Evolutionary conservation across 768 basidiomycete genomes (phyloP), one percentile per base, ranked within the genome.

Genomic region (Hemileccinum rubropunctum): DNA sequence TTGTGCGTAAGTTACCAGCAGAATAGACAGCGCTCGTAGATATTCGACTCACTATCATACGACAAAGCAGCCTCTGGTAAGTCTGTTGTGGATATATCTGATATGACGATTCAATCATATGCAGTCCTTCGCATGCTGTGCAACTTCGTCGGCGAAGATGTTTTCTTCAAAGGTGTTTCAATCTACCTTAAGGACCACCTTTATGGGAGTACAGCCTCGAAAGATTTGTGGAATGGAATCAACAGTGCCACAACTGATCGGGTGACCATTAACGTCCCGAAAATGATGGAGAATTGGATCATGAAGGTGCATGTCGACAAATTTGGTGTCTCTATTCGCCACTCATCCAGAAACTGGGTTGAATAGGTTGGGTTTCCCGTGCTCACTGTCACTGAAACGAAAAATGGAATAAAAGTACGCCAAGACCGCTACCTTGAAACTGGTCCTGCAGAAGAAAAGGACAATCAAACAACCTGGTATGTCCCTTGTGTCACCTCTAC

Each of bases 401-500:
- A 74, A 1, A 79, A 77, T 38, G 86, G 86, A 10, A 83, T 99
- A 58, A 77, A 75, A 48, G 76, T 98, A 47, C 82, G 84, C 30
- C 97, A 98, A 70, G 90, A 97, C 64, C 79, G 97, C 17, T 98
- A 97, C 79, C 73, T 98, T 41, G 87, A 91, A 63, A 88, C 86
- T 0, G 95, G 93, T 0, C 79, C 78, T 53, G 83, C 82, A 9
- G 81, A 84, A 59, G 80, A 81, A 10, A 81, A 90, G 63, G 90
- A 97, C 51, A 92, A 97, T 59, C 74, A 91, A 66, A 95, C 90
- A 2, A 76, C 91, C 51, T 98, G 95, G 95, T 87, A 54, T 65
- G 54, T 20, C 15, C 34, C 14, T 47, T 17, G 21, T 20, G 39
- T 47, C 39, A n/a, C 17, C 14, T 42, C 32, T 15, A 13, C 27